Evolutionary conservation across 2,329 filamentous ascomycete species (phyloP), one percentile per base, ranked within the genome.

Genomic region (Stachybotrys elegans): DNA sequence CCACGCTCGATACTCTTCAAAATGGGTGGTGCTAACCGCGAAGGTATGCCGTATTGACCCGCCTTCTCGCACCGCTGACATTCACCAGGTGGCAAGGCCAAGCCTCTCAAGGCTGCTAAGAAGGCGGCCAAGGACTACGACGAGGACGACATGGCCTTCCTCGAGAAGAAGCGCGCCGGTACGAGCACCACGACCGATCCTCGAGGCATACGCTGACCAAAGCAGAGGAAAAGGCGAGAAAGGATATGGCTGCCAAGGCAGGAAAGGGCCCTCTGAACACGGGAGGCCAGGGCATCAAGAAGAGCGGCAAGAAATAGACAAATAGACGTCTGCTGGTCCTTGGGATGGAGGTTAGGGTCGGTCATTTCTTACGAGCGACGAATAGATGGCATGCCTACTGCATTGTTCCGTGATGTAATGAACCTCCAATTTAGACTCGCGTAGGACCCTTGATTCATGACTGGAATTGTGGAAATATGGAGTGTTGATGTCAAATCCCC

Each of bases 291-390:
- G 90, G 89, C 50, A 95, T 97, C 75, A 96, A 96, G 84, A 96
- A 95, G 81, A 93, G 87, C 50, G 91, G 90, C 69, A 95, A 96
- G 86, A 95, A 96, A 84, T 95, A 78, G 71, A 57, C 37, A 43
- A 40, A 25, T 42, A n/a, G n/a, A n/a, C n/a, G n/a, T n/a, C n/a
- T n/a, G n/a, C 46, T 52, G 20, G 38, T 31, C 39, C 31, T 37
- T 22, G 40, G 29, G 43, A 27, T n/a, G n/a, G n/a, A n/a, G n/a
- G n/a, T n/a, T n/a, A n/a, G n/a, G n/a, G n/a, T n/a, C n/a, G n/a
- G n/a, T n/a, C n/a, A n/a, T n/a, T n/a, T n/a, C n/a, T n/a, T n/a
- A n/a, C n/a, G n/a, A n/a, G n/a, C n/a, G n/a, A n/a, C 31, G 40
- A n/a, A n/a, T n/a, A n/a, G n/a, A n/a, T n/a, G n/a, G n/a, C n/a